Conservation (phyloP, 768 basidiomycete genomes). For the Crucibulum laeve region DNA sequence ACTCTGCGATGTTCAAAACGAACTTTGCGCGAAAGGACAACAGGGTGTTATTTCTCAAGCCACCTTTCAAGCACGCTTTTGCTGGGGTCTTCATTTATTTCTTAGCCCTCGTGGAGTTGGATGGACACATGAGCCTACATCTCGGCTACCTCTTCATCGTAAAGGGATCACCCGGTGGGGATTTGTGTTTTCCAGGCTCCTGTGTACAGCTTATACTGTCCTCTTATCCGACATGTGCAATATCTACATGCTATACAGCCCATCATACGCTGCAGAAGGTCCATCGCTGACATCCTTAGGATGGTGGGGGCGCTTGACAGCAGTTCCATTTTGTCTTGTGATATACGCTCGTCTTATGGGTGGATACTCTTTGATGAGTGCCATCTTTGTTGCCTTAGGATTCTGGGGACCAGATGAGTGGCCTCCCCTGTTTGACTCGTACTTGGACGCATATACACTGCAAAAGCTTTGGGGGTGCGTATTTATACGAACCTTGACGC, state of each 20-base stretch:
- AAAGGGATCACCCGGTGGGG: constrained; percentile 7
- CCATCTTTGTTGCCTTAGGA: constrained; percentile 16
- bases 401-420: constrained; percentile 30
- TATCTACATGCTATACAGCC: constrained; percentile 13
- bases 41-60: constrained; percentile 7
- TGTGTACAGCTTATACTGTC: constrained; percentile 6
- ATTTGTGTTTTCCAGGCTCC: constrained; percentile 17
- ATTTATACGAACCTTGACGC: too few relatives aligned
- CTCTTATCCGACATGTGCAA: constrained; percentile 15
- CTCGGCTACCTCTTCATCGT: constrained; percentile 14
- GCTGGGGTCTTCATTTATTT: constrained; percentile 19
- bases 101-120: constrained; percentile 21
- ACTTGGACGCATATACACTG: constrained; percentile 29
- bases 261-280: constrained; percentile 8
- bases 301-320: constrained; percentile 9
- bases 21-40: constrained; percentile 13
- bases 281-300: constrained; percentile 3
- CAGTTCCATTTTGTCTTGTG: constrained; percentile 5
- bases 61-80: constrained; percentile 14
- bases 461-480: constrained; percentile 37
- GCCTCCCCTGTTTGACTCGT: constrained; percentile 29
- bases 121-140: constrained; percentile 20
- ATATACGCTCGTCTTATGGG: constrained; percentile 1
- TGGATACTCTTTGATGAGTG: constrained; percentile 11
- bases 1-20: constrained; percentile 21